These are phyloP conservation scores for Phalaenopsis hybrid DNA, from an alignment of 116 monocot species.

Conservation along the genomic window DNA sequence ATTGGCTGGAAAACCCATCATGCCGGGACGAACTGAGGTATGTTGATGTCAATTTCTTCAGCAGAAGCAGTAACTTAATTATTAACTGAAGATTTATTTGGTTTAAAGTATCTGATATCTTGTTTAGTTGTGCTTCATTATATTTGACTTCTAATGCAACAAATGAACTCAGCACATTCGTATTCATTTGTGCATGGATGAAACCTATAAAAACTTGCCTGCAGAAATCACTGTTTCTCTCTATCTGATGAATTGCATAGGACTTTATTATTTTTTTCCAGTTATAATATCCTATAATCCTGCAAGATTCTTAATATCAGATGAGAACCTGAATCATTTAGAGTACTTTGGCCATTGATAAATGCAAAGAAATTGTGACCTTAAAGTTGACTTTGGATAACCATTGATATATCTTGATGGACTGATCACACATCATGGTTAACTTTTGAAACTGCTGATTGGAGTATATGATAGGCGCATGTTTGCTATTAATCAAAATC, in stretches of 20 bases:
- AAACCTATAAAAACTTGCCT: neutral
- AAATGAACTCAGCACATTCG: neutral
- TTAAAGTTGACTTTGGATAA: neutral
- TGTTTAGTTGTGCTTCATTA: neutral
- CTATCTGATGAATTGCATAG: neutral
- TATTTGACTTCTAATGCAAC: neutral
- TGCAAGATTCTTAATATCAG: neutral
- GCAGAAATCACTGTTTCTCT: neutral
- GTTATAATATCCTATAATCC: too few species aligned
- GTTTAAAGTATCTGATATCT: neutral
- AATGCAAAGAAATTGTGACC: neutral
- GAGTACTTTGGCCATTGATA: neutral
- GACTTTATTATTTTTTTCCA: neutral
- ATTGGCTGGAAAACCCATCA: slow-evolving; percentile 12
- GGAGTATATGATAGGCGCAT: neutral
- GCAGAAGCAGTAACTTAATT: neutral
- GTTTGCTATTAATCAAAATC: neutral
- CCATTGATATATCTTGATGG: neutral
- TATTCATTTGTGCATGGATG: neutral
- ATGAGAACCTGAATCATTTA: neutral
- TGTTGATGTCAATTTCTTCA: neutral
- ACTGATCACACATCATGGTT: neutral
- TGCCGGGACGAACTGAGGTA: slow-evolving; percentile 12
- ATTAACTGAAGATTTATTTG: neutral
- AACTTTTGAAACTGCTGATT: neutral